These are phyloP conservation scores for Kodamaea laetipori DNA, from an alignment of 805 yeast genomes.

Conservation along the genomic window DNA sequence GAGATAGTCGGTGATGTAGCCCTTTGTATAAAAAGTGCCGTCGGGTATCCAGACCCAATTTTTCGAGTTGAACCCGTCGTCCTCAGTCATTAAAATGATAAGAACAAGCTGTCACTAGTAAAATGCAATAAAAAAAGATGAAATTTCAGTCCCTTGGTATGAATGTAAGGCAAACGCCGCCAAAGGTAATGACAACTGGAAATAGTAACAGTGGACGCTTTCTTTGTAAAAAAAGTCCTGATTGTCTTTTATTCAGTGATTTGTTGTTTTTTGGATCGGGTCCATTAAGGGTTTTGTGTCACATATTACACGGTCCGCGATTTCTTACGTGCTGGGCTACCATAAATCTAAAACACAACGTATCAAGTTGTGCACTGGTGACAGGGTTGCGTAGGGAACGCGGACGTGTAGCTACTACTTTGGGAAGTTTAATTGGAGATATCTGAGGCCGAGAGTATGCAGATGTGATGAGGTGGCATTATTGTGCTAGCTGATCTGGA, in stretches of 20 bases:
- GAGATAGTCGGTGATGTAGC: slow-evolving; percentile 51
- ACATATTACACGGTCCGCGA: not conserved
- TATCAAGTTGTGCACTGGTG: not conserved
- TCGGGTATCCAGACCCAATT: slow-evolving; percentile 77
- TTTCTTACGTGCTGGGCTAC: slow-evolving; percentile 3
- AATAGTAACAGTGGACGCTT: too few relatives aligned
- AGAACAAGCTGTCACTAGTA: not conserved
- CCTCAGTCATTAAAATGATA: slow-evolving; percentile 24
- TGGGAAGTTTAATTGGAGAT: not conserved
- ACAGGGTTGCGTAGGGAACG: not conserved
- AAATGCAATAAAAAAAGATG: not conserved
- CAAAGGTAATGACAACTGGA: too few relatives aligned
- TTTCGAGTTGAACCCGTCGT: slow-evolving; percentile 42
- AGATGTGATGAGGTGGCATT: too few relatives aligned
- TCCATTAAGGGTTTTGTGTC: slow-evolving; percentile 1
- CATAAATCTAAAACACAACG: slow-evolving; percentile 4
- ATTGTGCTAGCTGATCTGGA: too few relatives aligned
- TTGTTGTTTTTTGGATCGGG: slow-evolving; percentile 3
- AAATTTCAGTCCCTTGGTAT: too few relatives aligned
- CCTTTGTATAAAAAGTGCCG: slow-evolving; percentile 57
- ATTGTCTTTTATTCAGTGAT: not conserved
- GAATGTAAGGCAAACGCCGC: too few relatives aligned
- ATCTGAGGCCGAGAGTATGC: too few relatives aligned
- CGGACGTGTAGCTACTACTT: not conserved
- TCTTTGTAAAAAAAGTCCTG: not conserved